Evolutionary conservation across 2,329 filamentous ascomycete genomes (phyloP), one percentile per base, ranked within the genome.

Genomic region (Sphaerulina vaccinii): DNA sequence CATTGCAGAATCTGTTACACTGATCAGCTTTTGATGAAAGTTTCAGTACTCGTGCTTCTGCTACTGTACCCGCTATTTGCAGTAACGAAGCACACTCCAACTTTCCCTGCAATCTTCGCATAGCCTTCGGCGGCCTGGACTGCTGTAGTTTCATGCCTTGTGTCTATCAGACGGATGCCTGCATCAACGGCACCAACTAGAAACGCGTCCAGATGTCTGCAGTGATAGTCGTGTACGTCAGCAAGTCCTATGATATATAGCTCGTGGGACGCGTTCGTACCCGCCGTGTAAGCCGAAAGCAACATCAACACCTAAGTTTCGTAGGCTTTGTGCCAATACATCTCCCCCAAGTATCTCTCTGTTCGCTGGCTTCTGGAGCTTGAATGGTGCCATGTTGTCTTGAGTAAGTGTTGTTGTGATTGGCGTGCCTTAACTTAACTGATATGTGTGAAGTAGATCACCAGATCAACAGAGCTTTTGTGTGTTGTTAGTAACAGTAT

Each of bases 141-240:
- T 10, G 75, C 74, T 11, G 71, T 72, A 1, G 75, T 75, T 57
- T 78, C 74, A 56, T 78, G 75, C 36, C 75, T 61, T 0, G 72
- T 76, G 54, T 78, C 73, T 19, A 77, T 64, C 2, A 77, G 65
- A 5, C 65, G 65, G 40, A 77, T 76, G 10, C 69, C 73, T 11
- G 64, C 53, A 18, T 68, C 63, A 3, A 68, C 65, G 48, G 71
- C 73, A 5, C 73, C 75, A 60, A 76, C 68, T 2, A 78, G 62
- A 52, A 78, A 77, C 11, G 74, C 73, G 62, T 78, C 74, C 1
- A 77, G 66, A 56, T 77, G 74, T 7, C 75, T n/a, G n/a, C n/a
- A n/a, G n/a, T n/a, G n/a, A n/a, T n/a, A n/a, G n/a, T n/a, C n/a
- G n/a, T n/a, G n/a, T n/a, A n/a, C n/a, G n/a, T n/a, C n/a, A n/a